phyloP scores from a whole-genome alignment of 2,329 filamentous ascomycete species.

The Colletotrichum sp. region DNA sequence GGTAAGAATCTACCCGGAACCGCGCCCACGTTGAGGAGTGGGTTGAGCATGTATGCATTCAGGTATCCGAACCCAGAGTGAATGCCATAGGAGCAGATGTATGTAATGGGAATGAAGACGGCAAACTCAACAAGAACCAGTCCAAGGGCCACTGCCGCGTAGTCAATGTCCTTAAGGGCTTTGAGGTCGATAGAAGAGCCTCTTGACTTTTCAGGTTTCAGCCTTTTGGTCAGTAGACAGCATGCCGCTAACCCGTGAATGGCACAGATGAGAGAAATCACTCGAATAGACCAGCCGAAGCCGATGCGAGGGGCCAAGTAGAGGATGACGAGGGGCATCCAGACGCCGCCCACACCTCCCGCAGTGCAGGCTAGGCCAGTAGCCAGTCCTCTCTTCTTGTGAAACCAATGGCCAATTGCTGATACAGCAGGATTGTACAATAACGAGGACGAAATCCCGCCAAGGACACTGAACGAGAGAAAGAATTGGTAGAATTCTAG shows the following conservation, averaged over 20 bases:
- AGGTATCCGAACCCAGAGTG: not conserved
- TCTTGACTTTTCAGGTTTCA: constrained; percentile 50
- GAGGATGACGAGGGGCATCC: constrained; percentile 44
- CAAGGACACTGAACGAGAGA: constrained; percentile 62
- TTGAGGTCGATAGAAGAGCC: constrained; percentile 51
- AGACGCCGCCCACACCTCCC: constrained; percentile 61
- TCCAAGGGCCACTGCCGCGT: constrained; percentile 54
- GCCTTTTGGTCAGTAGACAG: constrained; percentile 38
- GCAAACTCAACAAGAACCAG: not conserved
- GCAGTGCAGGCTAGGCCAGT: constrained; percentile 74
- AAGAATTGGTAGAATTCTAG: not conserved
- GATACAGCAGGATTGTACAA: constrained; percentile 73
- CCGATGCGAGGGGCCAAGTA: constrained; percentile 29
- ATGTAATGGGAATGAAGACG: not conserved
- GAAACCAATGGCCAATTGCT: constrained; percentile 73
- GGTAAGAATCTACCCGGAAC: not conserved
- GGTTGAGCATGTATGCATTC: not conserved
- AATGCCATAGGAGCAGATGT: not conserved
- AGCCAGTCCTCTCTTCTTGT: constrained; percentile 65
- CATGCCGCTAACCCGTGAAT: not conserved
- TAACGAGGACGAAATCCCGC: constrained; percentile 67
- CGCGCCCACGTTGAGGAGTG: not conserved
- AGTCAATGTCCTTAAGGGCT: constrained; percentile 55
- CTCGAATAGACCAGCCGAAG: constrained; percentile 31
- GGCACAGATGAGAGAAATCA: not conserved